Base-by-base conservation (phyloP, 352 stramenopile species). In the Pythium biforme region DNA sequence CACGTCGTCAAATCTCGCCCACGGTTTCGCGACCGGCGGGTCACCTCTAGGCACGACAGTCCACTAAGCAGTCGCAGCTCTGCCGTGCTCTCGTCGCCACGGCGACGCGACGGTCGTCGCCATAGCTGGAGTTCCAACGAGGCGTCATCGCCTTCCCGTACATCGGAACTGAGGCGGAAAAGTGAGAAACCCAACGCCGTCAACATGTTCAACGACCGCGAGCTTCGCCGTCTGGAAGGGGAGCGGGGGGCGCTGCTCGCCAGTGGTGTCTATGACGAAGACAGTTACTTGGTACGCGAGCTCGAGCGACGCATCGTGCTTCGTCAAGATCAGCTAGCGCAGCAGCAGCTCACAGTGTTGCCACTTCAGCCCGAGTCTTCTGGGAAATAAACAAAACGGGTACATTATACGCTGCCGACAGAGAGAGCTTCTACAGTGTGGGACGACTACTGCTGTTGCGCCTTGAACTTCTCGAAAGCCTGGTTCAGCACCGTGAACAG, bases 401-500 rank as follows among this genome's bases (percentile, higher is more conserved):
- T 43, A n/a, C 17, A 43, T 43, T n/a, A 14, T 20, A 20, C 9
- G 37, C 12, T 43, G 17, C 17, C n/a, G 9, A n/a, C 6, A 5
- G 6, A 20, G 37, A 43, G 37, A 10, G 17, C n/a, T 43, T 19
- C 19, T 14, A 14, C 8, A 37, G 8, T 37, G 37, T 43, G 12
- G 12, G 12, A 27, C n/a, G 34, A 50, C 55, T 74, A 69, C 37
- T 39, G 34, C 26, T 57, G 31, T 25, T 71, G 58, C 9, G 62
- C 53, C 59, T 95, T 94, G 56, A 90, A 93, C 55, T 83, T 86
- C 58, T 95, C 85, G 63, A 94, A 95, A n/a, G 83, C 83, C 64
- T 94, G 80, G 61, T 94, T 95, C 29, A 94, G 67, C 39, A 94
- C 81, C 19, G 86, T 95, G 67, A 95, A 95, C 25, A 95, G 75